These are phyloP conservation scores for Exophiala dermatitidis DNA, from an alignment of 2,329 filamentous ascomycete genomes.

Conservation along the genomic window DNA sequence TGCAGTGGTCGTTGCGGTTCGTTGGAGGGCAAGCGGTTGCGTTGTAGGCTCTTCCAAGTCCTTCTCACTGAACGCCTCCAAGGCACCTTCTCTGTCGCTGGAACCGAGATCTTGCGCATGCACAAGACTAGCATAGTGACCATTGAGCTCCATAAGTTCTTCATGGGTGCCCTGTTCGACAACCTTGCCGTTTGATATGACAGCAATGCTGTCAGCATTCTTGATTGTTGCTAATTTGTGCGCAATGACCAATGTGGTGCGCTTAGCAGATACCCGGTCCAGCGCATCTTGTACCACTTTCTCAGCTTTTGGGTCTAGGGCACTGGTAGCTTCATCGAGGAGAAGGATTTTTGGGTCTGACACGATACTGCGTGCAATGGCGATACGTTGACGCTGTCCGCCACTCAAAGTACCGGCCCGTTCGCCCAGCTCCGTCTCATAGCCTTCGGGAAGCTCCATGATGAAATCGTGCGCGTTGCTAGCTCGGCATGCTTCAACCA, in stretches of 20 bases:
- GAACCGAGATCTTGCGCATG: constrained; percentile 42
- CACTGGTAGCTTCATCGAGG: constrained; percentile 69
- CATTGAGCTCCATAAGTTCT: constrained; percentile 52
- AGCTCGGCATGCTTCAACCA: constrained; percentile 57
- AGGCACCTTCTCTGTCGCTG: constrained; percentile 8
- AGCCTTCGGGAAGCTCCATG: constrained; percentile 58
- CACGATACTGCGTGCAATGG: constrained; percentile 64
- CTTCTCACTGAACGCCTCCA: constrained; percentile 12
- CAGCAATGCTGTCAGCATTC: constrained; percentile 70
- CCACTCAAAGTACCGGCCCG: constrained; percentile 69
- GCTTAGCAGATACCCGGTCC: constrained; percentile 48
- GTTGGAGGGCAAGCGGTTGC: constrained; percentile 10
- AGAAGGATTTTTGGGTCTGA: constrained; percentile 59
- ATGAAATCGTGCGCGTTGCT: constrained; percentile 65
- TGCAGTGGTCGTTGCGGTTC: constrained; percentile 10
- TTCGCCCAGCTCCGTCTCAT: constrained; percentile 69
- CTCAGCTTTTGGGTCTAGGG: constrained; percentile 51
- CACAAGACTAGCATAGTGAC: constrained; percentile 54
- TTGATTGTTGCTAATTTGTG: constrained; percentile 66
- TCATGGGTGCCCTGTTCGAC: constrained; percentile 71
- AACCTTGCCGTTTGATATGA: constrained; percentile 62
- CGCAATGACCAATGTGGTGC: constrained; percentile 69
- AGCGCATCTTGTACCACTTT: constrained; percentile 48
- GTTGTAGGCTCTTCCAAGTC: not conserved
- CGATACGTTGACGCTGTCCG: constrained; percentile 72